Evolutionary conservation across 225 moss, liverwort and hornwort genomes (phyloP).

Genomic region (Climacium dendroides): DNA sequence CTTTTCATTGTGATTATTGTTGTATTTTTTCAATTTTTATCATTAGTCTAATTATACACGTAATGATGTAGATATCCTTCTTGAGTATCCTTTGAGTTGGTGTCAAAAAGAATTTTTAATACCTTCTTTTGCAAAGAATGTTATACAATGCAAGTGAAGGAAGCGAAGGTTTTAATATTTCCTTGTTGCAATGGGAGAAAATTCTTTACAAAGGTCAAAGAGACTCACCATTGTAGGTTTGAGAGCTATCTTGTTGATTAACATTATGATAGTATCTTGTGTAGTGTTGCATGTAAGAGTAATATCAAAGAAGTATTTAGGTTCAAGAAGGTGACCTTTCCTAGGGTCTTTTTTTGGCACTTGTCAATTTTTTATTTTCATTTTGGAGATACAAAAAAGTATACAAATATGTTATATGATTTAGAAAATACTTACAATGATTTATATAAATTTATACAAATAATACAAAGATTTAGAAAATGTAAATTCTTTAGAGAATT

Average conservation of each 20-base stretch:
- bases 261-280: background rate
- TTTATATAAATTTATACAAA: too few relatives aligned
- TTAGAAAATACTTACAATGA: too few relatives aligned
- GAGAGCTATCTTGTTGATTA: background rate
- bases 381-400: background rate
- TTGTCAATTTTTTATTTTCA: background rate
- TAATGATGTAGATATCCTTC: background rate
- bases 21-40: background rate
- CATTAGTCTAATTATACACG: background rate
- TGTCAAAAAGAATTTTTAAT: background rate
- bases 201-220: background rate
- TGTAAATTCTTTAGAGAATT: rapidly evolving
- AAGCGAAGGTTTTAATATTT: background rate
- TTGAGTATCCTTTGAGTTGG: background rate
- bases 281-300: rapidly evolving
- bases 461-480: background rate
- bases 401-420: too few relatives aligned
- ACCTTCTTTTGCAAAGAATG: background rate
- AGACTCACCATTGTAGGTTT: background rate
- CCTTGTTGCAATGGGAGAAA: background rate
- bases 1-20: background rate
- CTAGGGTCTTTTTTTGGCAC: rapidly evolving
- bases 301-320: background rate
- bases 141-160: background rate
- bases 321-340: background rate